Base-by-base conservation (phyloP, 441 rosid species). In the Jatropha podagrica region DNA sequence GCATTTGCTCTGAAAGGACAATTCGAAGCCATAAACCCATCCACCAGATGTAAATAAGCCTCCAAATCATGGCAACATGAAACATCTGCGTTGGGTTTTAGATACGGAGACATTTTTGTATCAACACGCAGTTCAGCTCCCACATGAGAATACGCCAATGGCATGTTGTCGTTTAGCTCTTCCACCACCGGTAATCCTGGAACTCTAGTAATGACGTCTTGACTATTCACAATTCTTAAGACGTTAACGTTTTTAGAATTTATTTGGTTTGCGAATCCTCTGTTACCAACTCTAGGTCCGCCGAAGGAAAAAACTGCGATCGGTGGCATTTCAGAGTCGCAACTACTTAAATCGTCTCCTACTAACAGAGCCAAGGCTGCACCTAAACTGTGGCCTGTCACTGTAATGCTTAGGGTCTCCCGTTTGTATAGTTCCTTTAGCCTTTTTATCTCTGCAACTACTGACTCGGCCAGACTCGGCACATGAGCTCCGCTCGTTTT, bases 1-100 rank as follows among this genome's bases (percentile, higher is more conserved):
- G 99, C 99, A 32, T 92, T 95, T 49, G 90, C 76, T 69, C 98
- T 88, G 62, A 95, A 95, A 3, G 99, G 99, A 77, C 98, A 91
- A 60, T 95, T 81, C 0, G 95, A 82, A 17, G 91, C 91, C 52
- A 84, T 74, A 67, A 86, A 95, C n/a, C 99, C 99, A 40, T 95
- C 99, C n/a, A 95, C 99, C 65, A 95, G 70, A 74, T 93, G 95
- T n/a, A 93, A 75, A 71, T 93, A 93, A 4, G 97, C 91, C 78
- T 89, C 91, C 65, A 91, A 80, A 71, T 93, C 97, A 74, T 93
- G 97, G 79, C 96, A 91, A 72, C 93, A 82, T 46, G 95, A 95
- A 14, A 88, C 89, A 64, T 91, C 89, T n/a, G 85, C 87, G 15
- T 85, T 80, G 1, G 83, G 87, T 48, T 90, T 95, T 41, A 95